These are phyloP conservation scores for Arthrinium phaeospermum DNA, from an alignment of 2,329 filamentous ascomycete genomes.

Conservation along the genomic window DNA sequence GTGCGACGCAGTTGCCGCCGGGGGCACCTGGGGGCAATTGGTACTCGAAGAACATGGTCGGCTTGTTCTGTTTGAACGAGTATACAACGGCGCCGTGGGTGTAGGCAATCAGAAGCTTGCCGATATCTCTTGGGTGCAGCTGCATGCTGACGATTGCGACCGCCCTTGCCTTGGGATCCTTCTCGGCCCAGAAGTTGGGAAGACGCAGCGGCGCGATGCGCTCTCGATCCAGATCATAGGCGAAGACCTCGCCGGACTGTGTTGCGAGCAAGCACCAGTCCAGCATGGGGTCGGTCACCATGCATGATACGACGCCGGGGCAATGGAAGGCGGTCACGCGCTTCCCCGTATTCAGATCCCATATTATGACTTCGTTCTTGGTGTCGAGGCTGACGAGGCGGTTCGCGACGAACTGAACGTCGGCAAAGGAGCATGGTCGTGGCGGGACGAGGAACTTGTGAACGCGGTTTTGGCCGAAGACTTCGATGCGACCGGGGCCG, in stretches of 20 bases:
- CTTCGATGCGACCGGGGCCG: conserved; percentile 84
- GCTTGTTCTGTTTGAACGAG: conserved; percentile 89
- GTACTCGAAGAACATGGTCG: conserved; percentile 83
- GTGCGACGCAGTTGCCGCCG: conserved; percentile 73
- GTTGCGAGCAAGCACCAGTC: conserved; percentile 92
- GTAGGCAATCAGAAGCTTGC: conserved; percentile 90
- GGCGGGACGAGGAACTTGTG: conserved; percentile 75
- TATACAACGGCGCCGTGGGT: conserved; percentile 86
- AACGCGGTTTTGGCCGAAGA: conserved; percentile 84
- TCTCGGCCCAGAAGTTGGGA: conserved; percentile 83
- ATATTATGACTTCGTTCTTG: conserved; percentile 85
- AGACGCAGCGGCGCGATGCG: conserved; percentile 77
- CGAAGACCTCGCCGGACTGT: conserved; percentile 82
- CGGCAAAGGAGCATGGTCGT: conserved; percentile 75
- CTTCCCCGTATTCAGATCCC: conserved; percentile 75
- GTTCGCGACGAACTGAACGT: conserved; percentile 84
- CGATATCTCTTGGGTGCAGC: conserved; percentile 90
- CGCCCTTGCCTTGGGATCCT: conserved; percentile 68
- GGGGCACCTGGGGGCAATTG: conserved; percentile 80
- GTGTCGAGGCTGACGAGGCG: conserved; percentile 84
- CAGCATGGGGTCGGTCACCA: conserved; percentile 86
- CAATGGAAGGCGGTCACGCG: conserved; percentile 74
- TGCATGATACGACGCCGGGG: conserved; percentile 73
- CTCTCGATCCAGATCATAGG: conserved; percentile 91
- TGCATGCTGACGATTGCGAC: conserved; percentile 75